Percentiles rank a stretch among this genome's conserved stretches.
These are phyloP conservation scores for Fusarium hainanense DNA, from an alignment of 2,329 filamentous ascomycete genomes.

Conservation along the genomic window DNA sequence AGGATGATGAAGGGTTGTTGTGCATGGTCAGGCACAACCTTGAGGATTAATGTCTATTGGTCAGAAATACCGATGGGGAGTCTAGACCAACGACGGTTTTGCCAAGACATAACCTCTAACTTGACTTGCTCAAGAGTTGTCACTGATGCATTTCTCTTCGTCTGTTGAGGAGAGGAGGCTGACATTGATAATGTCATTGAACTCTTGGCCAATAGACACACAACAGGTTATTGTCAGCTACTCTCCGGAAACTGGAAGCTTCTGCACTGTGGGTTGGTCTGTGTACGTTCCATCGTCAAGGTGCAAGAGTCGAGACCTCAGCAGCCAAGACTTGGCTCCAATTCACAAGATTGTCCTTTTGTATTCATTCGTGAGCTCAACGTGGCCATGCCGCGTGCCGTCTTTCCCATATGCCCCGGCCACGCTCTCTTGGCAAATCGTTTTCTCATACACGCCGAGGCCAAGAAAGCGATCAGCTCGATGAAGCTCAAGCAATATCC, in stretches of 20 bases:
- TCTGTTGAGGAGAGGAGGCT: constrained; percentile 2
- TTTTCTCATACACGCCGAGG: constrained; percentile 7
- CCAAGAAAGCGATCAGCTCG: constrained; percentile 23
- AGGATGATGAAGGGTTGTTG: constrained; percentile 30
- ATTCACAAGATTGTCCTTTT: constrained; percentile 22
- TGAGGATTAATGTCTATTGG: constrained; percentile 26
- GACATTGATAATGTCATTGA: constrained; percentile 8
- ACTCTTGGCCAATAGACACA: constrained; percentile 23
- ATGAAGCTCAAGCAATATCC: not conserved
- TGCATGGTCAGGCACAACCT: constrained; percentile 25
- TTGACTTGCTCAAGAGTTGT: constrained; percentile 18
- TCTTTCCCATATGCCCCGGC: constrained; percentile 39
- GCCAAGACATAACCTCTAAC: constrained; percentile 27
- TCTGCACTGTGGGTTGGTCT: not conserved
- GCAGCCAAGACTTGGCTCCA: constrained; percentile 46
- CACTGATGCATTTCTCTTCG: constrained; percentile 37
- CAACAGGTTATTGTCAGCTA: constrained; percentile 1
- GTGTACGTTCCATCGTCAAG: constrained; percentile 1
- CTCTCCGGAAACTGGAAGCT: not conserved
- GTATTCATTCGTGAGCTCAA: constrained; percentile 23
- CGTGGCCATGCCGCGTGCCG: constrained; percentile 38
- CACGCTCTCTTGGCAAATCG: constrained; percentile 38
- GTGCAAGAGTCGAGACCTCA: constrained; percentile 43
- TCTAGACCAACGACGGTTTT: constrained; percentile 26
- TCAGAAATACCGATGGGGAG: constrained; percentile 17